Evolutionary conservation across 371 early-diverging fungal species (phyloP).

Genomic region (Mortierella sp.): DNA sequence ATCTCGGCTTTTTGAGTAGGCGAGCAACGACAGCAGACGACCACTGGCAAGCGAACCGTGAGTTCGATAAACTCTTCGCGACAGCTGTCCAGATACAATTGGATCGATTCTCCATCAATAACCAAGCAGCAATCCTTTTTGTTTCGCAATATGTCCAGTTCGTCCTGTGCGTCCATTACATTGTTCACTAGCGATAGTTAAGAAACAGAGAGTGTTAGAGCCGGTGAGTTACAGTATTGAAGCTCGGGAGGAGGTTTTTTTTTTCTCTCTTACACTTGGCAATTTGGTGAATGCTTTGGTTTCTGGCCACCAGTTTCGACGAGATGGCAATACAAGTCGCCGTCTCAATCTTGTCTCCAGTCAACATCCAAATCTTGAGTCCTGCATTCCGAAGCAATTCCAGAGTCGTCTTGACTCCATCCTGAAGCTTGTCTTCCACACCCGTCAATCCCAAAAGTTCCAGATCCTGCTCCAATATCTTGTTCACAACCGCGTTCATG

Average conservation of each 20-base stretch:
- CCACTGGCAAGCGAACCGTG: slow-evolving; percentile 84
- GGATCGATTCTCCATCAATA: slow-evolving; percentile 97
- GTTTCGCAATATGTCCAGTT: slow-evolving; percentile 69
- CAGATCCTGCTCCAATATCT: slow-evolving; percentile 85
- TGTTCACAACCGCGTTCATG: slow-evolving; percentile 76
- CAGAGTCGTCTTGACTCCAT: slow-evolving; percentile 93
- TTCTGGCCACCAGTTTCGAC: slow-evolving; percentile 90
- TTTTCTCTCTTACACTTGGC: slow-evolving; percentile 71
- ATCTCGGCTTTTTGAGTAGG: slow-evolving; percentile 99
- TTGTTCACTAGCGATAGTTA: slow-evolving; percentile 59
- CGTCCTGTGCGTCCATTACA: slow-evolving; percentile 66
- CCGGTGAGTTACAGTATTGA: background rate
- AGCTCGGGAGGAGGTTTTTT: background rate
- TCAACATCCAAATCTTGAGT: slow-evolving; percentile 99
- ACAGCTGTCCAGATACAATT: slow-evolving; percentile 81
- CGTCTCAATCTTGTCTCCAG: slow-evolving; percentile 99
- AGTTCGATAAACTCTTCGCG: slow-evolving; percentile 86
- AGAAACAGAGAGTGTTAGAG: background rate
- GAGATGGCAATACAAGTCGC: slow-evolving; percentile 98
- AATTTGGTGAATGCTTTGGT: slow-evolving; percentile 85
- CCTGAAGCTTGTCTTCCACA: slow-evolving; percentile 99
- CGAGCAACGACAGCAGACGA: slow-evolving; percentile 98
- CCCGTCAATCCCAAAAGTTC: slow-evolving; percentile 98
- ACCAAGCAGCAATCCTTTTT: slow-evolving; percentile 88
- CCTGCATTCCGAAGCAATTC: slow-evolving; percentile 97